phyloP scores from a whole-genome alignment of 2,329 filamentous ascomycete species.

The Diplocarpon rosae region DNA sequence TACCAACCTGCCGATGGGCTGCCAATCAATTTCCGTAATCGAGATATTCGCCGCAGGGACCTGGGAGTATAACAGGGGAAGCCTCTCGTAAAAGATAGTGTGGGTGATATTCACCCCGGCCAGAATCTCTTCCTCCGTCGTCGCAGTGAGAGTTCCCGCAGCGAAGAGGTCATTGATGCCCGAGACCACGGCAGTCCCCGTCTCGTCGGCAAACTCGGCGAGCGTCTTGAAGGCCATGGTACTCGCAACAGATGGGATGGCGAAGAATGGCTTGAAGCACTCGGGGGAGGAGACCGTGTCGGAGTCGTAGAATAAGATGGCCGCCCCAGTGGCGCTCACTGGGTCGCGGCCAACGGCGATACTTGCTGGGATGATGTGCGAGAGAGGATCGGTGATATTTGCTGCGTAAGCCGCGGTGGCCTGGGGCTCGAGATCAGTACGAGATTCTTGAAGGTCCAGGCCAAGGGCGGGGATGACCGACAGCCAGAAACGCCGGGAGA shows the following conservation, averaged over 20 bases:
- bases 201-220: constrained; percentile 1
- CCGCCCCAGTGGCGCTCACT: background rate
- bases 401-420: background rate
- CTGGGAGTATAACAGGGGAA: too few relatives aligned
- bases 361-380: constrained; percentile 1
- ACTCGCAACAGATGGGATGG: background rate
- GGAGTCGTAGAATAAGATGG: constrained; percentile 4
- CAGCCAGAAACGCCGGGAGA: background rate
- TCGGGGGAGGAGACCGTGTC: background rate
- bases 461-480: background rate
- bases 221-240: constrained; percentile 2
- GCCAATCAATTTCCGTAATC: too few relatives aligned
- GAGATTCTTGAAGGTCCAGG: too few relatives aligned
- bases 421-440: background rate
- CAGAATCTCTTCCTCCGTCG: too few relatives aligned
- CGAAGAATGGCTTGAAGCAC: constrained; percentile 2
- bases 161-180: constrained; percentile 1
- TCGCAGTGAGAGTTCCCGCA: background rate
- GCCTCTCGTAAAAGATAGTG: too few relatives aligned
- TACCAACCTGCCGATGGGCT: too few relatives aligned
- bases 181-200: constrained; percentile 1
- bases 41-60: too few relatives aligned
- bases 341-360: background rate
- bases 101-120: too few relatives aligned
- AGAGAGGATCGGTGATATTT: constrained; percentile 2